These are phyloP conservation scores for Rhododendron mucronatum DNA, from an alignment of 148 eudicot genomes.

Conservation along the genomic window DNA sequence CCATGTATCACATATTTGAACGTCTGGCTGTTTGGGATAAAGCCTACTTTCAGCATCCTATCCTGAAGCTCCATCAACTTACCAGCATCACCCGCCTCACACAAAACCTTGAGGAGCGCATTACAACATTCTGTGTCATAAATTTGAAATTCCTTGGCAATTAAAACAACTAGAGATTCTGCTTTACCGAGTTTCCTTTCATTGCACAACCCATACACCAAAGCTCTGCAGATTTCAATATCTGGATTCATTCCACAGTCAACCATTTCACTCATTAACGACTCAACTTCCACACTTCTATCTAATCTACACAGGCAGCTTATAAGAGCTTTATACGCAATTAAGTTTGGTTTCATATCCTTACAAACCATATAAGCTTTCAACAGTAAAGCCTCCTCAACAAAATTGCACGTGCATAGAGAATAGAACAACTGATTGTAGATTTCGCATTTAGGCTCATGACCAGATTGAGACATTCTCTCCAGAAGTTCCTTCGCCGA, in stretches of 20 bases:
- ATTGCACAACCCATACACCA: slow-evolving; percentile 54
- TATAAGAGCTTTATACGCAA: slow-evolving; percentile 48
- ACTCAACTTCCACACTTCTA: slow-evolving; percentile 54
- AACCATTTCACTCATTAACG: slow-evolving; percentile 56
- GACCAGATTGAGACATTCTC: slow-evolving; percentile 48
- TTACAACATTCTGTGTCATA: slow-evolving; percentile 61
- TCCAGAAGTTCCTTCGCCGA: slow-evolving; percentile 61
- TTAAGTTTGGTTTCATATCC: slow-evolving; percentile 35
- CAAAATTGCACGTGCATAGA: slow-evolving; percentile 41
- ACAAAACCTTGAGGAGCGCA: slow-evolving; percentile 37
- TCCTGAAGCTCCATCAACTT: slow-evolving; percentile 63
- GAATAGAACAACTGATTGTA: slow-evolving; percentile 58
- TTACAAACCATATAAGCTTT: slow-evolving; percentile 48
- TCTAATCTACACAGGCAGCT: slow-evolving; percentile 44
- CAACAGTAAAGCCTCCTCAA: slow-evolving; percentile 51
- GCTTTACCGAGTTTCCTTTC: slow-evolving; percentile 43
- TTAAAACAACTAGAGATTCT: slow-evolving; percentile 41
- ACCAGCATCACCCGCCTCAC: slow-evolving; percentile 40
- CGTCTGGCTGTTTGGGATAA: slow-evolving; percentile 52
- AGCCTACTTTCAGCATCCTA: slow-evolving; percentile 71
- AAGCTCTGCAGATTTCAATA: slow-evolving; percentile 45
- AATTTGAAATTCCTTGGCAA: slow-evolving; percentile 47
- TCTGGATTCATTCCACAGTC: slow-evolving; percentile 48
- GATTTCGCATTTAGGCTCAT: slow-evolving; percentile 38
- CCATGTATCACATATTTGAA: slow-evolving; percentile 63